Percentiles rank a stretch among this genome's conserved stretches.
phyloP scores from a whole-genome alignment of 148 eudicot species.

The Camellia granthamiana region DNA sequence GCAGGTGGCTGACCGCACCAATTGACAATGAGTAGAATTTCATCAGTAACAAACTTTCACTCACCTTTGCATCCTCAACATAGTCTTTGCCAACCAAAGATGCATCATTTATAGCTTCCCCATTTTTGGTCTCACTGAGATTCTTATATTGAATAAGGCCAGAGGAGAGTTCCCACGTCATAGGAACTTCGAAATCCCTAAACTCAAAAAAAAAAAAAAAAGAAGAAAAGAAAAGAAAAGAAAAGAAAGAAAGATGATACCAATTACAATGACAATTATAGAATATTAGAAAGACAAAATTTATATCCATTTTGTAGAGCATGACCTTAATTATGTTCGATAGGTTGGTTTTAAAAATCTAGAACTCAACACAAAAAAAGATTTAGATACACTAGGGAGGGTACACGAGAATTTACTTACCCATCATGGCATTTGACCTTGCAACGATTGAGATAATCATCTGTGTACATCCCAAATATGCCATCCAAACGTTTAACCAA shows the following conservation, averaged over 20 bases:
- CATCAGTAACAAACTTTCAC: conserved; percentile 36
- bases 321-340: too few species aligned
- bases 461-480: conserved; percentile 29
- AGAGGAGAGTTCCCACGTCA: conserved; percentile 30
- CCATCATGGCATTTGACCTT: conserved; percentile 30
- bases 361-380: neutral
- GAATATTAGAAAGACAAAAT: too few species aligned
- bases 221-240: too few species aligned
- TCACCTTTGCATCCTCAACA: conserved; percentile 28
- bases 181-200: conserved; percentile 48
- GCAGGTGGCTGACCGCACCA: conserved; percentile 22
- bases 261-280: too few species aligned
- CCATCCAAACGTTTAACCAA: conserved; percentile 31
- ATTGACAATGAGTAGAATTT: conserved; percentile 43
- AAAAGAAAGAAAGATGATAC: too few species aligned
- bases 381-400: neutral
- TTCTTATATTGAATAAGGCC: conserved; percentile 25
- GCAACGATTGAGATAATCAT: conserved; percentile 29
- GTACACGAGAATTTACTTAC: conserved; percentile 18
- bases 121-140: neutral
- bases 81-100: neutral
- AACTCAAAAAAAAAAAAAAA: too few species aligned
- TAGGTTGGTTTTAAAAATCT: too few species aligned
- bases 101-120: neutral
- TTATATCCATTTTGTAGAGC: too few species aligned